These are phyloP conservation scores for Cryphonectria parasitica DNA, from an alignment of 2,329 filamentous ascomycete genomes.

Conservation along the genomic window DNA sequence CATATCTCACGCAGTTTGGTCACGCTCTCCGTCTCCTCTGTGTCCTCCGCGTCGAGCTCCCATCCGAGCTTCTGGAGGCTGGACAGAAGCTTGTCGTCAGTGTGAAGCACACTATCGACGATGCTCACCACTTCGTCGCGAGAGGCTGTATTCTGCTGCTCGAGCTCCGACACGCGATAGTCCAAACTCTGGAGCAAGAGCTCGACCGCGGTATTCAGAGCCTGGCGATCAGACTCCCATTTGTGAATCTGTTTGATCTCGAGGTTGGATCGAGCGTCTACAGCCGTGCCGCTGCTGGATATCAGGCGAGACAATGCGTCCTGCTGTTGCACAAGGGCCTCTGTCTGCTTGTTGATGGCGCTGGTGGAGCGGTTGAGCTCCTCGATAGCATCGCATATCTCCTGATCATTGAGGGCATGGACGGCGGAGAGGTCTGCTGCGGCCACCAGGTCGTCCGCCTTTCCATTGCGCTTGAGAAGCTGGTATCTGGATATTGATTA, in stretches of 20 bases:
- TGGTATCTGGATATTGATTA: constrained; percentile 48
- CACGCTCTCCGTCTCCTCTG: constrained; percentile 56
- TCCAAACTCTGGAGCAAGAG: constrained; percentile 52
- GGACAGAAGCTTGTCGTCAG: constrained; percentile 68
- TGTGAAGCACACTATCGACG: constrained; percentile 54
- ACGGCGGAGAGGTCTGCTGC: constrained; percentile 51
- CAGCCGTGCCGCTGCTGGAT: constrained; percentile 45
- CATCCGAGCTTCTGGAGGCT: constrained; percentile 69
- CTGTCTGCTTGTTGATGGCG: constrained; percentile 66
- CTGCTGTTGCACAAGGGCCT: constrained; percentile 63
- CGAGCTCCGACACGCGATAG: constrained; percentile 51
- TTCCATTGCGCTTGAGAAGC: constrained; percentile 51
- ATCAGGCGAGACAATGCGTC: constrained; percentile 60
- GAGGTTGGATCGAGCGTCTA: constrained; percentile 41
- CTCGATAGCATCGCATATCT: constrained; percentile 63
- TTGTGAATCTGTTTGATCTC: constrained; percentile 43
- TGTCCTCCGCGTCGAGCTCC: constrained; percentile 58
- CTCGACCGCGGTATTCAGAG: constrained; percentile 50
- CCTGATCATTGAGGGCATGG: constrained; percentile 59
- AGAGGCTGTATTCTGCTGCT: constrained; percentile 53
- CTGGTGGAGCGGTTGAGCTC: constrained; percentile 68
- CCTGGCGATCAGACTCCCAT: constrained; percentile 46
- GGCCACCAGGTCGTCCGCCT: constrained; percentile 50
- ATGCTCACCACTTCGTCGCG: constrained; percentile 51
- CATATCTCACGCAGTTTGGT: constrained; percentile 62